Conservation (phyloP, 2,329 filamentous ascomycete genomes). For the Fusarium paranaense region DNA sequence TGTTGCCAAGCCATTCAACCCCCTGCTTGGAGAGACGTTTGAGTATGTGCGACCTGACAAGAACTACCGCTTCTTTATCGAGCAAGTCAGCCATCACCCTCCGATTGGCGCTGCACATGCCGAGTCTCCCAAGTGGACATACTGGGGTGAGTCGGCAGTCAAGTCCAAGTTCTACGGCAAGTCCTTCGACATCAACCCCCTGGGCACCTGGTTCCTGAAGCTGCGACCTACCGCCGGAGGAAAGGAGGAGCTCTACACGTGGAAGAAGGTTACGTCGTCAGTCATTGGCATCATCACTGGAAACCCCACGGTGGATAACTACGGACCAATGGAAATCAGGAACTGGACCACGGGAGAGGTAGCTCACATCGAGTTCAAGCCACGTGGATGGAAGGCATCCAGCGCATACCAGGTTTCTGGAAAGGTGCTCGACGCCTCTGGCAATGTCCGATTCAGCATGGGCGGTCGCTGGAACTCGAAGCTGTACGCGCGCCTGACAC, state of each 20-base stretch:
- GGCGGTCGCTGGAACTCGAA: constrained; percentile 98
- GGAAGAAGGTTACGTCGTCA: constrained; percentile 98
- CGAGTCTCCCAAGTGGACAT: constrained; percentile 94
- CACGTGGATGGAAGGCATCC: constrained; percentile 93
- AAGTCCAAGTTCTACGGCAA: constrained; percentile 98
- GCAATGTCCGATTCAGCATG: constrained; percentile 87
- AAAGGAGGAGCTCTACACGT: constrained; percentile 91
- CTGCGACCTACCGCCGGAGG: constrained; percentile 81
- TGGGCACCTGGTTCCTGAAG: constrained; percentile 96
- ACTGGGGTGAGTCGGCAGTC: constrained; percentile 95
- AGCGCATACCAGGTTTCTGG: constrained; percentile 91
- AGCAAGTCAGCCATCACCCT: constrained; percentile 98
- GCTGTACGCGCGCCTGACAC: constrained; percentile 92
- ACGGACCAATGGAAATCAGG: constrained; percentile 95
- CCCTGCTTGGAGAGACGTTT: constrained; percentile 94
- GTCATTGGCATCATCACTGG: constrained; percentile 99
- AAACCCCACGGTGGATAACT: constrained; percentile 97
- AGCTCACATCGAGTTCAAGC: constrained; percentile 92
- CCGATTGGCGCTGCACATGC: constrained; percentile 94
- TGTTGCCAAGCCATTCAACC: constrained; percentile 98
- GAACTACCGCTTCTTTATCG: constrained; percentile 97
- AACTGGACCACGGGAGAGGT: constrained; percentile 96
- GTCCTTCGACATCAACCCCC: constrained; percentile 95
- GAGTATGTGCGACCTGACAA: constrained; percentile 97
- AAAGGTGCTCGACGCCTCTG: constrained; percentile 82